Evolutionary conservation across 192 early-diverging fungal genomes (phyloP), one percentile per base, ranked within the genome.

Genomic region (Kappamyces sp.): DNA sequence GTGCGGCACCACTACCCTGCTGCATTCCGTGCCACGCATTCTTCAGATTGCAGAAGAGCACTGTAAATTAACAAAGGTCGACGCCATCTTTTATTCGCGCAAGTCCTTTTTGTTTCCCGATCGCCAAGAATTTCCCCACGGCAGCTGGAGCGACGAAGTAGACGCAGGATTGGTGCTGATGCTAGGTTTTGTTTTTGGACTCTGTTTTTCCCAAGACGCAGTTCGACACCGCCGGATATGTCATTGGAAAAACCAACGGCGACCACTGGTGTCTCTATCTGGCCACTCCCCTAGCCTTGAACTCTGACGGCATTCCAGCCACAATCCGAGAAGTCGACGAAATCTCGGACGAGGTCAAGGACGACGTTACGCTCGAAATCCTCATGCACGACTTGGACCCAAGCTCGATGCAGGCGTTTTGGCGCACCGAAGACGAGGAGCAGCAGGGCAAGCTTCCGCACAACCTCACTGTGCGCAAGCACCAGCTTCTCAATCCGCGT

Each of bases 191-290:
- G 7, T 83, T 76, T 60, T 61, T 83, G 53, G 80, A 83, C 62
- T 54, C 62, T 52, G 61, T 83, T 36, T 75, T 83, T 42, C 61
- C 62, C 7, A 52, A 61, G 14, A 62, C 45, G 6, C 45, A 49
- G 9, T 83, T 64, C 59, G 73, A 83, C 33, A 83, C 80, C 1
- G 40, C 86, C 15, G 93, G 89, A 2, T 98, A 98, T 66, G 84
- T 88, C 49, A 83, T 98, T 49, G 96, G 96, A 33, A 91, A 89
- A 60, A 84, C 89, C 57, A 96, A 94, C 70, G 85, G 84, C 12
- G 93, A 98, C 46, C 91, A 98, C 73, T 98, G 96, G 96, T 89
- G 91, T 65, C 74, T 95, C 40, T 98, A 95, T 73, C 71, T 90
- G 57, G 87, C 86, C 33, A 80, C 86, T 15, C 91, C 91, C 47